A percentile compares a stretch with the other conserved stretches of the same genome.
These are phyloP conservation scores for Penicillium argentinense DNA, from an alignment of 495 filamentous ascomycete species.

Conservation along the genomic window DNA sequence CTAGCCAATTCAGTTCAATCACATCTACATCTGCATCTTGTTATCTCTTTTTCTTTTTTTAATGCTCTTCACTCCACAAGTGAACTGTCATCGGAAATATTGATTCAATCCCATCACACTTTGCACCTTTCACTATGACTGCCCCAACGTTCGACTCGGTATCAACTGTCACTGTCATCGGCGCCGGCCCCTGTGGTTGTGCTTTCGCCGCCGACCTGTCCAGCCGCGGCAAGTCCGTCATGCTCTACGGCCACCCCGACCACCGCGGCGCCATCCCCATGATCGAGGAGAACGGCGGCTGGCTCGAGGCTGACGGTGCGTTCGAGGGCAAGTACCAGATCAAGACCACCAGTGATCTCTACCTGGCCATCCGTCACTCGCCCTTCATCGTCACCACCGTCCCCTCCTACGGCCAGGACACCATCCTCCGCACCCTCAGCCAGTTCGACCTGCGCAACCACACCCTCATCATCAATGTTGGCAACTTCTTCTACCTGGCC, in stretches of 20 bases:
- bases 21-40: too few species aligned
- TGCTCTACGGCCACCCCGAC: constrained; percentile 19
- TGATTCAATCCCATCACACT: neutral
- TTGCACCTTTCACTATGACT: constrained; percentile 3
- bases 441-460: constrained; percentile 15
- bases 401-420: constrained; percentile 19
- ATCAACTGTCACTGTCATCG: constrained; percentile 14
- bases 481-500: constrained; percentile 23
- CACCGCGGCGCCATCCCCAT: constrained; percentile 16
- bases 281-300: constrained; percentile 18
- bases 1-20: neutral
- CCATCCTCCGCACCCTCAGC: constrained; percentile 13
- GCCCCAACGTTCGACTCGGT: constrained; percentile 8
- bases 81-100: neutral
- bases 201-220: constrained; percentile 19
- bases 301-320: constrained; percentile 14
- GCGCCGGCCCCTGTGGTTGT: constrained; percentile 19
- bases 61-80: neutral
- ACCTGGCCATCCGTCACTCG: constrained; percentile 15
- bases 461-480: constrained; percentile 20
- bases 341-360: constrained; percentile 18
- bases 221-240: constrained; percentile 15
- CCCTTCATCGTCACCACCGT: constrained; percentile 16
- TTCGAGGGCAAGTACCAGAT: constrained; percentile 15
- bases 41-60: too few species aligned